Base-by-base conservation (phyloP, 2,329 filamentous ascomycete genomes). In the Trematosphaeria pertusa region DNA sequence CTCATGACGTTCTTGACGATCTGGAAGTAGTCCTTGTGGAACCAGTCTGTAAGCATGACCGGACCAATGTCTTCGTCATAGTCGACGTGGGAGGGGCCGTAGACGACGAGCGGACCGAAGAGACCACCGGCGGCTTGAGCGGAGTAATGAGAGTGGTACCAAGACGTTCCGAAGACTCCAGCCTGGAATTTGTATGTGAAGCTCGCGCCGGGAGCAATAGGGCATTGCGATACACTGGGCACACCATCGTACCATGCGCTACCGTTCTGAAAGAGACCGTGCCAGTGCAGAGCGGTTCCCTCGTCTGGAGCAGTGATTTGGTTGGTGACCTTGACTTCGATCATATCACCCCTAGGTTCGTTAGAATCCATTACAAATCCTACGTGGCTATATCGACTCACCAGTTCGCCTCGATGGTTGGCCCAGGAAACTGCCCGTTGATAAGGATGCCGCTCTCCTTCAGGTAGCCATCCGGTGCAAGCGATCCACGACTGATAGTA, bases 181-280 rank as follows among this genome's bases (percentile, higher is more conserved):
- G 64, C 62, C 11, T 35, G 18, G 59, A 65, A 67, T 10, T 28
- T 50, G 45, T 69, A 70, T 3, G 51, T 64, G 17, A 56, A 49
- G 18, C 37, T 48, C 4, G 48, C 41, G 10, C 72, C 73, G 2
- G 73, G 69, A 5, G 70, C 65, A 39, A 78, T 77, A 0, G 71
- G 73, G 39, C 69, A 75, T 51, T 76, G 72, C 3, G 68, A 65
- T 6, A 76, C 59, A 2, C 64, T 66, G 9, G 73, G 69, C 9
- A 76, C 73, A 22, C 75, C 75, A 61, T 77, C 75, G 37, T 68
- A 63, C 56, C 63, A 71, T 21, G 65, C 65, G 10, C 69, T 71
- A 4, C 56, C 60, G 20, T 61, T 48, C 47, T 70, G 65, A 19
- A 46, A 54, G 3, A 72, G 37, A 3, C 75, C 75, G 56, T 78